Percentiles rank a stretch among this genome's conserved stretches.
phyloP scores from a whole-genome alignment of 2,329 filamentous ascomycete genomes.

The Aspergillus alliaceus region DNA sequence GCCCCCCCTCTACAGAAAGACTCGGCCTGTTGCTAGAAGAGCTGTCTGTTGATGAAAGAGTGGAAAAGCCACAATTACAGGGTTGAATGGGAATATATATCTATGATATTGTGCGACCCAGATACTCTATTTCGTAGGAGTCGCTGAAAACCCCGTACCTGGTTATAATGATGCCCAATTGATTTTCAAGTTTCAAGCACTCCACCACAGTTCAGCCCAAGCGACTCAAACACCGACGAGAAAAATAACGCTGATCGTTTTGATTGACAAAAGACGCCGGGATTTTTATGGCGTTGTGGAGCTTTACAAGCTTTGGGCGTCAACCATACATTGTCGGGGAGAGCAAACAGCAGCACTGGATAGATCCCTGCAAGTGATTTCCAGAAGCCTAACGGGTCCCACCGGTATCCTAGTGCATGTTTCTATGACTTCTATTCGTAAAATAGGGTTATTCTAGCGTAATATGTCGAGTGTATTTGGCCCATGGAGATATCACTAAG shows the following conservation, averaged over 20 bases:
- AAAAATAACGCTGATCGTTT: background rate
- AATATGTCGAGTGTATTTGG: background rate
- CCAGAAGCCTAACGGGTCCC: background rate
- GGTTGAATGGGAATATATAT: background rate
- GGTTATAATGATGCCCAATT: background rate
- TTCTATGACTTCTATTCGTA: background rate
- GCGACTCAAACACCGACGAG: background rate
- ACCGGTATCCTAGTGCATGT: background rate
- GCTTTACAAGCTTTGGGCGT: background rate
- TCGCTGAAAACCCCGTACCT: background rate
- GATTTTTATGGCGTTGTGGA: background rate
- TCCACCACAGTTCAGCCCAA: background rate
- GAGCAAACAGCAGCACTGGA: background rate
- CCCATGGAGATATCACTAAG: background rate
- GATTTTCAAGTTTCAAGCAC: background rate
- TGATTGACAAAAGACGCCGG: background rate
- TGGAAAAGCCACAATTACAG: background rate
- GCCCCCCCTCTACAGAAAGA: background rate
- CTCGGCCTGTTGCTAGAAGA: background rate
- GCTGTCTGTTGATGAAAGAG: background rate
- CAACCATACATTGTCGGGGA: background rate
- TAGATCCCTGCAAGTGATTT: background rate
- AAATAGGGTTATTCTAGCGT: background rate
- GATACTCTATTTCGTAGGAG: background rate
- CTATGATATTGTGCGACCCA: background rate